Conservation (phyloP, 164 flowering plant species). For the Vitis cinerea region DNA sequence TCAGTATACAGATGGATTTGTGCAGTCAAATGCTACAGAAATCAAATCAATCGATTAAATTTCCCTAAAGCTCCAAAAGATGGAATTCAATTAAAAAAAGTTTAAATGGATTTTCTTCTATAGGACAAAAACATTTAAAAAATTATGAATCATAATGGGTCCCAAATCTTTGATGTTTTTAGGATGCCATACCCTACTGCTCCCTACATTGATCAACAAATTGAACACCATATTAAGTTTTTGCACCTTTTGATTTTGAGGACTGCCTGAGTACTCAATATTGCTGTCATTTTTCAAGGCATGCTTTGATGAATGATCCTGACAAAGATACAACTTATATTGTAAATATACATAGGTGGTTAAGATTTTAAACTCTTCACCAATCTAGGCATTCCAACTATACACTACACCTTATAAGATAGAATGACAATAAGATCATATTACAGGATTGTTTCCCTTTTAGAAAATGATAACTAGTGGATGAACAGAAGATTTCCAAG, state of each 20-base stretch:
- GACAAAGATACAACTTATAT: slow-evolving; percentile 11
- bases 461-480: not conserved
- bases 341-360: slow-evolving; percentile 8
- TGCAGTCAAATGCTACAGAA: too few species aligned
- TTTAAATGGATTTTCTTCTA: too few species aligned
- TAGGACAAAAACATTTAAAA: too few species aligned
- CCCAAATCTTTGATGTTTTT: too few species aligned
- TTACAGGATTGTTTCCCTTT: not conserved
- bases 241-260: slow-evolving; percentile 40
- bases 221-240: not conserved
- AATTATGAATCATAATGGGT: too few species aligned
- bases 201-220: too few species aligned
- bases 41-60: too few species aligned
- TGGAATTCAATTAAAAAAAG: too few species aligned
- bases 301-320: slow-evolving; percentile 36
- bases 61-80: too few species aligned
- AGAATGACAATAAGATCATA: not conserved
- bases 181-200: too few species aligned
- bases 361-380: not conserved
- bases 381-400: not conserved
- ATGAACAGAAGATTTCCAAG: not conserved
- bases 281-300: slow-evolving; percentile 23
- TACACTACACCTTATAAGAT: not conserved
- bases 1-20: too few species aligned
- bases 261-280: slow-evolving; percentile 36